Conservation (phyloP, 441 rosid genomes). For the Raphanus hybrid region DNA sequence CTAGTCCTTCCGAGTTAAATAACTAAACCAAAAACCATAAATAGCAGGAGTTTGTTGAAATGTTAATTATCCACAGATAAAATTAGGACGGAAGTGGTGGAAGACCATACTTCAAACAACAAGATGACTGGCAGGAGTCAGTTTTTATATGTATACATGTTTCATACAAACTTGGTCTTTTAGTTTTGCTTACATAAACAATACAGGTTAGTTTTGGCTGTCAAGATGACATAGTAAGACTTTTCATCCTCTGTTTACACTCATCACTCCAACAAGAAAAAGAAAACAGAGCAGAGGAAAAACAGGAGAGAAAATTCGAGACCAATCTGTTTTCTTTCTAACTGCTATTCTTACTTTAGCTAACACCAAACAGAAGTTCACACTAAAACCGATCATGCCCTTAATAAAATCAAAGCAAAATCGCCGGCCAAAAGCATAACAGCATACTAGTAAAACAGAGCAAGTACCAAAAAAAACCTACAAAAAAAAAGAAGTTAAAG, state of each 20-base stretch:
- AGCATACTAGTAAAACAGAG: constrained; percentile 24
- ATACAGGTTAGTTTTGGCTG: constrained; percentile 28
- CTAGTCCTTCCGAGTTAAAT: background rate
- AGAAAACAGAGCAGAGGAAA: background rate
- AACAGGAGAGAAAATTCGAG: constrained; percentile 10
- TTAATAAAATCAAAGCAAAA: background rate
- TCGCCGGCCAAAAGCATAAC: constrained; percentile 19
- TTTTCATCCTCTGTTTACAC: constrained; percentile 1
- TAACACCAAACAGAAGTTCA: background rate
- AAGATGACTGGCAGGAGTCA: constrained; percentile 17
- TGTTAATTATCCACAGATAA: constrained; percentile 1
- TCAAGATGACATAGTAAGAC: constrained; percentile 29
- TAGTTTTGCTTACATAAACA: background rate
- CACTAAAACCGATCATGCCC: background rate
- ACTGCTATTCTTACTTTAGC: constrained; percentile 2
- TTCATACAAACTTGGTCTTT: background rate
- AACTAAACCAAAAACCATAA: constrained; percentile 1
- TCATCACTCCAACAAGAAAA: background rate
- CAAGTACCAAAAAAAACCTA: background rate
- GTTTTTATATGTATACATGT: background rate
- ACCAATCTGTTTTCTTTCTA: background rate
- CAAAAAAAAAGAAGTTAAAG: background rate
- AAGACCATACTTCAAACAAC: constrained; percentile 29
- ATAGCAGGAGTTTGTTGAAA: background rate
- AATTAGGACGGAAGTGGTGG: constrained; percentile 33